phyloP scores from a whole-genome alignment of 805 yeast genomes.

The Teunomyces cretensis region DNA sequence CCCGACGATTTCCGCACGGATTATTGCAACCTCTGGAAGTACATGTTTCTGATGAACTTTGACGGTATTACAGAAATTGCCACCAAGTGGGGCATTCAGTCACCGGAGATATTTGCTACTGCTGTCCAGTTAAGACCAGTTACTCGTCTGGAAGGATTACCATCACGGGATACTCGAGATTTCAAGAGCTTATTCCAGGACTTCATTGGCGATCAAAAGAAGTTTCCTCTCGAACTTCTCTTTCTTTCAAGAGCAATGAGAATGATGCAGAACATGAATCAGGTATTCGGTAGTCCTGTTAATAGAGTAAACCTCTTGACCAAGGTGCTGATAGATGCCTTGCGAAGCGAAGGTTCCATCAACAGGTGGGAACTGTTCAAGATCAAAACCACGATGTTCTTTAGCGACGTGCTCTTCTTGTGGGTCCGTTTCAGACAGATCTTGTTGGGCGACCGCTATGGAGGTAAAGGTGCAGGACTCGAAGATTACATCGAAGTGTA shows the following conservation, averaged over 20 bases:
- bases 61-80: constrained; percentile 50
- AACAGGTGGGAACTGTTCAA: constrained; percentile 5
- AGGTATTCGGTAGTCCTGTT: constrained; percentile 67
- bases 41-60: constrained; percentile 53
- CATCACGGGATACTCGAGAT: constrained; percentile 22
- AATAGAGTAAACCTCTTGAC: constrained; percentile 67
- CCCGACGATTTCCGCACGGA: constrained; percentile 50
- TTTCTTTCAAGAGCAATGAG: constrained; percentile 72
- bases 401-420: constrained; percentile 34
- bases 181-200: constrained; percentile 49
- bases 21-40: constrained; percentile 64
- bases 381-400: constrained; percentile 22
- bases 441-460: constrained; percentile 30
- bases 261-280: constrained; percentile 70
- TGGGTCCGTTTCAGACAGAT: constrained; percentile 32
- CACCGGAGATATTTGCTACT: constrained; percentile 61
- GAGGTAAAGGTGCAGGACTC: constrained; percentile 33
- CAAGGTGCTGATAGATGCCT: constrained; percentile 45
- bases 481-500: constrained; percentile 49
- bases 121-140: constrained; percentile 50
- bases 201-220: constrained; percentile 60
- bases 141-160: neutral
- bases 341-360: constrained; percentile 4
- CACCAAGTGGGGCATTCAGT: constrained; percentile 65
- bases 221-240: constrained; percentile 64